These are phyloP conservation scores for Claviceps monticola DNA, from an alignment of 2,329 filamentous ascomycete genomes.

Conservation along the genomic window DNA sequence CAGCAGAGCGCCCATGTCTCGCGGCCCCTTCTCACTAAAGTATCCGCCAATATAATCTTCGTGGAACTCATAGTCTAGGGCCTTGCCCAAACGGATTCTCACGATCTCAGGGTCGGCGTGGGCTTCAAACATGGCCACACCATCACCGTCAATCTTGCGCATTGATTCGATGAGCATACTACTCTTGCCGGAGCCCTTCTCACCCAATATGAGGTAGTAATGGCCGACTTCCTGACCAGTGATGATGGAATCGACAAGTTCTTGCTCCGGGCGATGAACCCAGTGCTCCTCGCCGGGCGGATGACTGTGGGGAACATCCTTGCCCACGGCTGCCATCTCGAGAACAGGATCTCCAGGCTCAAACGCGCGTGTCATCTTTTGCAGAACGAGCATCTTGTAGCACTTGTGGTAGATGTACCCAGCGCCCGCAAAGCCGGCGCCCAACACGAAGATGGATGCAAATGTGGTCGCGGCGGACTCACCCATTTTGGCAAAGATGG, in stretches of 20 bases:
- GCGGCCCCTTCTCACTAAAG: slow-evolving; percentile 84
- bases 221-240: slow-evolving; percentile 59
- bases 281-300: slow-evolving; percentile 38
- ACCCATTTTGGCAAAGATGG: slow-evolving; percentile 46
- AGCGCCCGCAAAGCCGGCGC: slow-evolving; percentile 47
- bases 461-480: slow-evolving; percentile 65
- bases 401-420: slow-evolving; percentile 67
- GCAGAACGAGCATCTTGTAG: slow-evolving; percentile 83
- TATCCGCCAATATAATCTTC: slow-evolving; percentile 96
- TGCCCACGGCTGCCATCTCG: slow-evolving; percentile 58
- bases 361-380: slow-evolving; percentile 89
- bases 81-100: slow-evolving; percentile 80
- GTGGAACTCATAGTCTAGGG: slow-evolving; percentile 90
- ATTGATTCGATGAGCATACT: slow-evolving; percentile 94
- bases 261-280: slow-evolving; percentile 74
- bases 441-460: slow-evolving; percentile 60
- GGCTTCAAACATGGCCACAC: slow-evolving; percentile 89
- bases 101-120: slow-evolving; percentile 94
- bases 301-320: slow-evolving; percentile 33
- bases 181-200: slow-evolving; percentile 93
- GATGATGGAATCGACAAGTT: slow-evolving; percentile 69
- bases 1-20: slow-evolving; percentile 80
- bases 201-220: slow-evolving; percentile 83
- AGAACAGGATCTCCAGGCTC: slow-evolving; percentile 81
- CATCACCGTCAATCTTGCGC: slow-evolving; percentile 79